Conservation (phyloP, 2,329 filamentous ascomycete species). For the Fusarium buxicola region DNA sequence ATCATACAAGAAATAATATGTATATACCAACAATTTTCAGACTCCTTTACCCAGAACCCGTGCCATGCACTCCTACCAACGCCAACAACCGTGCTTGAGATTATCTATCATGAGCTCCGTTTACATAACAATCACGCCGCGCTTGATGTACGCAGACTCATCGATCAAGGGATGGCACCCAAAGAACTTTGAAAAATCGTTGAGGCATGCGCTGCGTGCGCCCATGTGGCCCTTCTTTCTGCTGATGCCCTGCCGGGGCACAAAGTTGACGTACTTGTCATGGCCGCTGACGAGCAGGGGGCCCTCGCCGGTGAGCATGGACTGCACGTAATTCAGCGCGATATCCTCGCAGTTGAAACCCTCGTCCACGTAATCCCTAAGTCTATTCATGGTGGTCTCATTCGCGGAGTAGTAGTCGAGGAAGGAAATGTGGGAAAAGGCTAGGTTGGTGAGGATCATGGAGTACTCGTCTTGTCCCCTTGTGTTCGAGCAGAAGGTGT, state of each 20-base stretch:
- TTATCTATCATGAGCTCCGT: not conserved
- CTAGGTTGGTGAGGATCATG: conserved; percentile 53
- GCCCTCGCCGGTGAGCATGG: conserved; percentile 49
- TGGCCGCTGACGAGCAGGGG: conserved; percentile 52
- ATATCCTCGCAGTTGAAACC: conserved; percentile 57
- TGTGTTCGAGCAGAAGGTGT: conserved; percentile 48
- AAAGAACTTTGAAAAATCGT: conserved; percentile 50
- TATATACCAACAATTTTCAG: not conserved
- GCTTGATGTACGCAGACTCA: conserved; percentile 50
- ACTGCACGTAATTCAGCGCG: conserved; percentile 53
- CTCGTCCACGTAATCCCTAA: conserved; percentile 53
- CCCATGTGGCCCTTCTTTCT: conserved; percentile 49
- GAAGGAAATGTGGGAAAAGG: conserved; percentile 53
- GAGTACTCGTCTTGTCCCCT: conserved; percentile 47
- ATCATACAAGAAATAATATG: not conserved
- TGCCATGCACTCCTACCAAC: not conserved
- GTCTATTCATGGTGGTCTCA: conserved; percentile 46
- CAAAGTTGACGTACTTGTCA: conserved; percentile 49
- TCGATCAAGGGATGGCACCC: conserved; percentile 52
- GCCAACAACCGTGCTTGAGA: not conserved
- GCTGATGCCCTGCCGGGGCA: conserved; percentile 50
- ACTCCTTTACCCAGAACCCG: not conserved
- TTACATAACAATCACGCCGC: conserved; percentile 47
- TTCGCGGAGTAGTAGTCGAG: conserved; percentile 54
- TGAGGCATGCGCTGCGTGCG: conserved; percentile 51